phyloP scores from a whole-genome alignment of 371 early-diverging fungal genomes.

The Mucor piriformis region DNA sequence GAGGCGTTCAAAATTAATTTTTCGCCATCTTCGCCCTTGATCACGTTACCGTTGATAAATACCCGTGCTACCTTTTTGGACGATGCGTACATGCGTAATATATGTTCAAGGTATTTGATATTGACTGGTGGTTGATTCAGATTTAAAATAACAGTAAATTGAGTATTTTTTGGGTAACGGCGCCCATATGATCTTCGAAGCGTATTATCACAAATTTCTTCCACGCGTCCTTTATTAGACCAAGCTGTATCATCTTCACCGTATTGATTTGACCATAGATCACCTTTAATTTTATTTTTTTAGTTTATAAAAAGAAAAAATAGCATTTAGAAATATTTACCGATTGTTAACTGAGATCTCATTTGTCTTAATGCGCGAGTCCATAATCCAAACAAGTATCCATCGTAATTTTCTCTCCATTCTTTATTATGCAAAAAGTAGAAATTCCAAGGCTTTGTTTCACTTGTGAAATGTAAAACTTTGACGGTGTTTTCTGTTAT shows the following conservation, averaged over 20 bases:
- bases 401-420: constrained; percentile 43
- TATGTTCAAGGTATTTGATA: background rate
- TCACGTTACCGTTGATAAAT: constrained; percentile 3
- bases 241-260: background rate
- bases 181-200: constrained; percentile 15
- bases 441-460: constrained; percentile 45
- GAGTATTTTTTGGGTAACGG: constrained; percentile 12
- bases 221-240: constrained; percentile 12
- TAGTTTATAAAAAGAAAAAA: background rate
- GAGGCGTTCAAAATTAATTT: background rate
- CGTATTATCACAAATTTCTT: constrained; percentile 13
- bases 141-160: constrained; percentile 24
- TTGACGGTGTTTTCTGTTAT: constrained; percentile 26
- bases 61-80: constrained; percentile 19
- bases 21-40: constrained; percentile 5
- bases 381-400: constrained; percentile 34
- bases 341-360: constrained; percentile 7
- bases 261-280: background rate
- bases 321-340: background rate
- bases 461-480: constrained; percentile 40
- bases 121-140: background rate
- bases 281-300: background rate
- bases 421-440: constrained; percentile 33
- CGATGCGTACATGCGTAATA: constrained; percentile 11
- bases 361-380: constrained; percentile 18